These are phyloP conservation scores for Kluyveromyces nonfermentans DNA, from an alignment of 805 yeast genomes.

Conservation along the genomic window DNA sequence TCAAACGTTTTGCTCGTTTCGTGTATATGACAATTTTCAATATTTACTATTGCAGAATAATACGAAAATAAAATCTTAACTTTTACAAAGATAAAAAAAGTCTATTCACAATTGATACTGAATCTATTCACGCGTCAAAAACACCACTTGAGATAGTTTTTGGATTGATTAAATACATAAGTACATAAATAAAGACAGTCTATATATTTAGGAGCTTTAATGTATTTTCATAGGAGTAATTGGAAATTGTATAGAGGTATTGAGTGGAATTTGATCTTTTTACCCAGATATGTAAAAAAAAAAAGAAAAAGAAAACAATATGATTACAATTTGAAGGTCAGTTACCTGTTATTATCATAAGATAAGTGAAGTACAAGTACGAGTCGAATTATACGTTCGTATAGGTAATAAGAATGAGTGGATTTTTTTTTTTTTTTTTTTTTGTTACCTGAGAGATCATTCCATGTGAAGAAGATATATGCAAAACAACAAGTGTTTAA, in stretches of 20 bases:
- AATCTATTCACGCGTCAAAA: neutral
- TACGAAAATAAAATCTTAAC: neutral
- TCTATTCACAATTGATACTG: neutral
- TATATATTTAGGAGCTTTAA: neutral
- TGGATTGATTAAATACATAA: neutral
- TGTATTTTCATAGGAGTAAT: neutral
- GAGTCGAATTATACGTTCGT: no score
- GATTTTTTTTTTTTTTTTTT: no score
- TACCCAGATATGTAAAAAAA: neutral
- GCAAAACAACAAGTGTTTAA: no score
- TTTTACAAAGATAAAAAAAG: no score
- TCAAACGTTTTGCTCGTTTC: neutral
- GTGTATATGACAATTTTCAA: neutral
- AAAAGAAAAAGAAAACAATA: neutral
- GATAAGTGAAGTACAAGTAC: no score
- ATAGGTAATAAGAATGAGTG: no score
- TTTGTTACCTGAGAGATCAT: no score
- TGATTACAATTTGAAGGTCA: neutral
- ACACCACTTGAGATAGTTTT: no score
- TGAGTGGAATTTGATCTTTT: neutral
- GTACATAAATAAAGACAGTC: no score
- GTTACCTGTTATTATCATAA: neutral
- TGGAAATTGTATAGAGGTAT: neutral
- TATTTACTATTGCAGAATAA: neutral
- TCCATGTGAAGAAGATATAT: no score